Conservation (phyloP, 768 basidiomycete species). For the Leccinum barrowsii region DNA sequence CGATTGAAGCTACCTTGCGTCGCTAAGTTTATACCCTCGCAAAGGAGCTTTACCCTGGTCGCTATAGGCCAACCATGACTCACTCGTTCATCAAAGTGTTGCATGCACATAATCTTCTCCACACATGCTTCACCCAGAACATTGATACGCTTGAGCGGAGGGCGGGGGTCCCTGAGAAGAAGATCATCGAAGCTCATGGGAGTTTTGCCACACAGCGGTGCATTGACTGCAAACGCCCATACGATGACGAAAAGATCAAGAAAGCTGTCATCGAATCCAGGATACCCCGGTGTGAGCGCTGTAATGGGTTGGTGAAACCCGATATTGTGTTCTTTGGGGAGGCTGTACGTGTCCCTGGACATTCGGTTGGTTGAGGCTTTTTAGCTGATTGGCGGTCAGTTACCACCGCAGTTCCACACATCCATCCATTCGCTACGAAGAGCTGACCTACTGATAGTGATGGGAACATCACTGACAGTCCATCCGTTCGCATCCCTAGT, state of each 20-base stretch:
- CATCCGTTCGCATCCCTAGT: constrained; percentile 85
- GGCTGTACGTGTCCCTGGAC: constrained; percentile 41
- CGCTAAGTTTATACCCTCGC: constrained; percentile 82
- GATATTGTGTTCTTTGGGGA: constrained; percentile 95
- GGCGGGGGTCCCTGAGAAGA: constrained; percentile 68
- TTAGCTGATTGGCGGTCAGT: constrained; percentile 37
- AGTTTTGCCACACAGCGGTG: constrained; percentile 89
- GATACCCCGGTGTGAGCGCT: constrained; percentile 59
- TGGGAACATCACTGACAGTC: constrained; percentile 87
- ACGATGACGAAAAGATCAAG: constrained; percentile 67
- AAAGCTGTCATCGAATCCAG: constrained; percentile 54
- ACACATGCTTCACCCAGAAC: constrained; percentile 85
- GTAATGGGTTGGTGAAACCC: constrained; percentile 81
- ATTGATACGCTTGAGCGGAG: constrained; percentile 89
- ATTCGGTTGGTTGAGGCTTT: not conserved
- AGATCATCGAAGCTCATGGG: constrained; percentile 93
- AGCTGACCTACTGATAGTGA: constrained; percentile 87
- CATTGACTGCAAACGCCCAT: constrained; percentile 62
- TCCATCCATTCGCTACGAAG: constrained; percentile 48
- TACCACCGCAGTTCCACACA: constrained; percentile 66
- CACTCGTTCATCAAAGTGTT: constrained; percentile 90
- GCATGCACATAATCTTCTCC: constrained; percentile 61
- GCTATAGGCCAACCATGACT: constrained; percentile 80
- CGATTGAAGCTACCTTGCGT: not conserved
- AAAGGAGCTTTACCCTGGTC: constrained; percentile 88